Evolutionary conservation across 331 rosid genomes (phyloP).

Genomic region (Saraca asoca): DNA sequence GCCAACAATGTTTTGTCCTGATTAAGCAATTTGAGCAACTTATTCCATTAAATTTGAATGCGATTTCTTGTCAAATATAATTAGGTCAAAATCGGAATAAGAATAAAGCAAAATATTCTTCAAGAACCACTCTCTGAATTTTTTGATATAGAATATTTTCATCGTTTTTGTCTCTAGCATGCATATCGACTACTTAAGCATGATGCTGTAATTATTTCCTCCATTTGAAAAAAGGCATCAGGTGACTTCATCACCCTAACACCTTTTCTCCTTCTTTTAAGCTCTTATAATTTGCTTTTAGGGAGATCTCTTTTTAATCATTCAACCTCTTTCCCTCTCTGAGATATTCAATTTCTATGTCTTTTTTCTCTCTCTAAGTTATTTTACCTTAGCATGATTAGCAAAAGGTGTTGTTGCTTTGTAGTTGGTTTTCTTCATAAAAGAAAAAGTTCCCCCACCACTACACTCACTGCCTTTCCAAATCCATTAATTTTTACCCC

Average conservation of each 20-base stretch:
- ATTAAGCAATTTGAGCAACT: no score
- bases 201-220: slow-evolving; percentile 53
- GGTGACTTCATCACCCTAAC: slow-evolving; percentile 56
- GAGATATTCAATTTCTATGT: slow-evolving; percentile 33
- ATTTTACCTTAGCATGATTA: slow-evolving; percentile 53
- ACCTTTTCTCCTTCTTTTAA: neutral
- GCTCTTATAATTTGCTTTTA: slow-evolving; percentile 20
- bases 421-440: slow-evolving; percentile 66
- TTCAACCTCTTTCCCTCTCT: slow-evolving; percentile 40
- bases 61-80: no score
- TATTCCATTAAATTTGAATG: no score
- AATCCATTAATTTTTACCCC: slow-evolving; percentile 45
- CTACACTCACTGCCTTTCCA: slow-evolving; percentile 44
- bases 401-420: slow-evolving; percentile 67
- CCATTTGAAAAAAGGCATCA: slow-evolving; percentile 43
- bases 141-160: no score
- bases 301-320: slow-evolving; percentile 31
- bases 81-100: no score
- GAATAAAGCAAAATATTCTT: no score
- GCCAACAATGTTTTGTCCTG: no score
- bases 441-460: slow-evolving; percentile 51
- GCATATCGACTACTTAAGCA: slow-evolving; percentile 41
- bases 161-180: slow-evolving; percentile 2
- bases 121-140: no score
- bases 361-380: slow-evolving; percentile 24